A percentile compares a stretch with the other conserved stretches of the same genome.
phyloP scores from a whole-genome alignment of 768 basidiomycete genomes.

The Leccinum boreale region DNA sequence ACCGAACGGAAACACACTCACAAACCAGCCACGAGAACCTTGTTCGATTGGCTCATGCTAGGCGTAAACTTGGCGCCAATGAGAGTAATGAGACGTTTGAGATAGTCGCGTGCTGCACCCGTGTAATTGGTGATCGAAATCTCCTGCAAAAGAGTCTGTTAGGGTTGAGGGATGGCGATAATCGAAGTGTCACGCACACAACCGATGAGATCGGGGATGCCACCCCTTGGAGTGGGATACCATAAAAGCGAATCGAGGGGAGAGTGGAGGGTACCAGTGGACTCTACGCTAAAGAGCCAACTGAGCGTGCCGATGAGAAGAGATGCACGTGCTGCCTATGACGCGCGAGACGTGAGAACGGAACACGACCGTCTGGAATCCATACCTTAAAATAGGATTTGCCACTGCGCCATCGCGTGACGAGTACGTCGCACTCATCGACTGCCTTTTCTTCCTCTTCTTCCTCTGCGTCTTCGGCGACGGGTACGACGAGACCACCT shows the following conservation, averaged over 20 bases:
- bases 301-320: constrained; percentile 65
- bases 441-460: constrained; percentile 35
- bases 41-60: constrained; percentile 74
- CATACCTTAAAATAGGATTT: constrained; percentile 67
- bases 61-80: constrained; percentile 83
- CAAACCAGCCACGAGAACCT: constrained; percentile 81
- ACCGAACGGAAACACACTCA: constrained; percentile 37
- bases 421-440: constrained; percentile 63
- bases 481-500: constrained; percentile 55
- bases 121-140: constrained; percentile 90
- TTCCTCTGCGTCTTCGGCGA: constrained; percentile 42
- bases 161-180: not conserved
- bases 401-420: constrained; percentile 69
- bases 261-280: constrained; percentile 53
- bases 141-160: constrained; percentile 39
- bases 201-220: constrained; percentile 54
- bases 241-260: constrained; percentile 79
- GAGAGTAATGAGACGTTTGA: constrained; percentile 73
- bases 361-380: not conserved
- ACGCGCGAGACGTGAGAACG: not conserved
- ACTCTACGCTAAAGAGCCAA: constrained; percentile 82
- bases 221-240: constrained; percentile 70
- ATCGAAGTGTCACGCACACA: constrained; percentile 47
- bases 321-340: constrained; percentile 51
- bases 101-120: constrained; percentile 80